Evolutionary conservation across 495 filamentous ascomycete species (phyloP), one percentile per base, ranked within the genome.

Genomic region (Neurospora tetraspora): DNA sequence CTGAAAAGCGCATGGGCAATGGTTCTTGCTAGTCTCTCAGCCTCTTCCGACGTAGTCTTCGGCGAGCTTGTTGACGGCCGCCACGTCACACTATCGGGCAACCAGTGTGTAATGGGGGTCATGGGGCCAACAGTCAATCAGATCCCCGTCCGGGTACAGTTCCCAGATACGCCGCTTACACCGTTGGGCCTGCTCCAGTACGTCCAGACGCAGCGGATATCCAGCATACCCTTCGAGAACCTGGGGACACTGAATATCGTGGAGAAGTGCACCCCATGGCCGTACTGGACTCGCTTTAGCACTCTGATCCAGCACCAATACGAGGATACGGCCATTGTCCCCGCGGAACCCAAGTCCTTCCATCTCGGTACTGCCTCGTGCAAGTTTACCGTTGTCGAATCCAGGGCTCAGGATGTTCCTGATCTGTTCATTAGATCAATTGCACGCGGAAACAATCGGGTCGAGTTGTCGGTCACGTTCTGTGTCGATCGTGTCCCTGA

Each of bases 31-130:
- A 83, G 75, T n/a, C 73, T 85, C 14, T 83, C 82, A 1, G 82
- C 77, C 5, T 82, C 80, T 1, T 79, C 81, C 9, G 84, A 86
- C 37, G 81, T 86, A 18, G 81, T 85, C 16, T 86, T 86, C 70
- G 85, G 85, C n/a, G 81, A 85, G 71, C 71, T 85, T 14, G 77
- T 86, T 34, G 83, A 81, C 68, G 88, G 88, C 40, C 81, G 88
- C 0, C 80, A 84, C 70, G 71, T 83, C 7, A 77, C 76, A 16
- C 79, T 85, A 0, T 76, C 75, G 4, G 76, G 76, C 38, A 78
- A 80, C 6, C 78, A 83, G 23, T 75, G 77, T 3, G 78, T 83
- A 16, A 79, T 79, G 0, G 82, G 80, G n/a, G 77, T 85, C 37
- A 80, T 86, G 71, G 84, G 84, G 0, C 83, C 84, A 6, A 81